Evolutionary conservation across 1,139 yeast species (phyloP), one percentile per base, ranked within the genome.

Genomic region (Chernovozyma sophiae-reginae): DNA sequence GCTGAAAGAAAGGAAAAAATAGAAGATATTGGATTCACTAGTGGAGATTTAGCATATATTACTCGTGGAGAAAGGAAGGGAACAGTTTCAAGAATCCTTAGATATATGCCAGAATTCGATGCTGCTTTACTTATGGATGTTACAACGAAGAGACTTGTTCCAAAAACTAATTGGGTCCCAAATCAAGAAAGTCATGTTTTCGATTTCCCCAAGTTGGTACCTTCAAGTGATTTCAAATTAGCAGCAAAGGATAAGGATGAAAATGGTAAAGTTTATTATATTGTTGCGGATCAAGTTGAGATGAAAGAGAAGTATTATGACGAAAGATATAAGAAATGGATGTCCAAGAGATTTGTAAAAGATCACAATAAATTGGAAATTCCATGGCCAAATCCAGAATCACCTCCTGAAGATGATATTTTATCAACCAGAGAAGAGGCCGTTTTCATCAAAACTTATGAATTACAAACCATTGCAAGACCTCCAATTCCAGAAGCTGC

Each of bases 321-420:
- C 55, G 78, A 77, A 35, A 78, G 84, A 48, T 81, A 83, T 58
- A 82, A 81, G 56, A 70, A 72, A 53, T 76, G 84, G 72, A 65
- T 87, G 66, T 95, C 95, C 17, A 75, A 75, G 44, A 77, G 97
- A 62, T 76, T 78, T 46, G 87, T 90, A 13, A 77, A 74, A 47
- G 72, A 77, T 47, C 89, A 86, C 49, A 76, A 77, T 30, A 70
- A 74, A 34, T 65, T 86, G 40, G 77, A 79, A 33, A 79, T 90
- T 37, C 97, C 97, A 39, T 90, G 96, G 95, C 97, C 97, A 31
- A 74, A 78, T 46, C 95, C 95, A 2, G 81, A 79, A 26, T 68
- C 72, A 7, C 62, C 67, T n/a, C 52, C 60, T 2, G 74, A 74
- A 46, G 85, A 80, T 39, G 86, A 84, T 36, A 60, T 60, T 12